Evolutionary conservation across 2,329 filamentous ascomycete species (phyloP).

Genomic region (Stagonosporopsis vannaccii): DNA sequence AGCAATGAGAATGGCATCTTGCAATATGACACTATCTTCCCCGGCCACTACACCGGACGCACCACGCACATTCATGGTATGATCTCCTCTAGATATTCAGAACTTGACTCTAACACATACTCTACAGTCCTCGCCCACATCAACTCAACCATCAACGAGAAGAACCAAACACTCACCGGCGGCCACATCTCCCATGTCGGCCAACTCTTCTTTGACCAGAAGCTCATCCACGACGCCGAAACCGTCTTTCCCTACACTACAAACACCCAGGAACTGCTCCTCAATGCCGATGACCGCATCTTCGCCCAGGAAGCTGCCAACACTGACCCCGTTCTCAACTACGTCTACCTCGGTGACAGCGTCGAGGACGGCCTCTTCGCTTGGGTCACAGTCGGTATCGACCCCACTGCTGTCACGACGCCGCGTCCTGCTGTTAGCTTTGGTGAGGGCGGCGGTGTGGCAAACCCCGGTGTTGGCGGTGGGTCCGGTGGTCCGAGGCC

Average conservation of each 20-base stretch:
- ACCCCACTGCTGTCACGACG: constrained; percentile 3
- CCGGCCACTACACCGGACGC: constrained; percentile 47
- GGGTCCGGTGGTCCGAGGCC: neutral
- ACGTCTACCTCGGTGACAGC: constrained; percentile 61
- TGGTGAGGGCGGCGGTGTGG: constrained; percentile 19
- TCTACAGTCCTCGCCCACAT: constrained; percentile 43
- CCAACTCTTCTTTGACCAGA: constrained; percentile 70
- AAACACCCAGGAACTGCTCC: constrained; percentile 52
- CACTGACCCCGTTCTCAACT: constrained; percentile 63
- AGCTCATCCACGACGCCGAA: constrained; percentile 61
- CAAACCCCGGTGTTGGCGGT: constrained; percentile 9
- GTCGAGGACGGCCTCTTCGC: constrained; percentile 33
- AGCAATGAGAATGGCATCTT: constrained; percentile 56
- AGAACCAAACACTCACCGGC: constrained; percentile 58
- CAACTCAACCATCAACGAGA: constrained; percentile 38
- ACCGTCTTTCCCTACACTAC: constrained; percentile 50
- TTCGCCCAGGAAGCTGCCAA: constrained; percentile 56
- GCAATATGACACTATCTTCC: constrained; percentile 56
- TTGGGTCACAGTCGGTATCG: constrained; percentile 27
- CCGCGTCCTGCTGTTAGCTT: constrained; percentile 14
- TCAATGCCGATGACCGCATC: constrained; percentile 60
- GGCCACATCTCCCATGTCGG: constrained; percentile 64
- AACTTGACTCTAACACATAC: neutral
- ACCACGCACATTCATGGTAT: constrained; percentile 33
- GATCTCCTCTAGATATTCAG: neutral